phyloP scores from a whole-genome alignment of 116 monocot genomes.

The Phalaenopsis hybrid region DNA sequence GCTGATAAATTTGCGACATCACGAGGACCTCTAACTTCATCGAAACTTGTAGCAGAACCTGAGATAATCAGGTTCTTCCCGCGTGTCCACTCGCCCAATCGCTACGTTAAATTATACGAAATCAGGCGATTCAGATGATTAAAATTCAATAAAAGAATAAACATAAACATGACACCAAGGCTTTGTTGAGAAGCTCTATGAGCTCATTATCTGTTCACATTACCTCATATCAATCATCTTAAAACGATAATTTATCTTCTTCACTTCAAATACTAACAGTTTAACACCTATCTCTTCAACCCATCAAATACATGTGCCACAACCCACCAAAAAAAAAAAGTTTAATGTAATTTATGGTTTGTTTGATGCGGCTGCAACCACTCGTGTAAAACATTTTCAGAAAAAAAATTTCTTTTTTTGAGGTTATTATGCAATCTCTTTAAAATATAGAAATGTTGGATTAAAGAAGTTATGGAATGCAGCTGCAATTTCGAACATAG shows the following conservation, averaged over 20 bases:
- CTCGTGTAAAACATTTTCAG: no score
- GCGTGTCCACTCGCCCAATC: slow-evolving; percentile 67
- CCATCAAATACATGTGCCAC: background rate
- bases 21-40: slow-evolving; percentile 79
- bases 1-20: slow-evolving; percentile 60
- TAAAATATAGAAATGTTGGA: no score
- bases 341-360: background rate
- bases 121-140: background rate
- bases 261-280: background rate
- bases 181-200: background rate
- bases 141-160: background rate
- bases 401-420: no score
- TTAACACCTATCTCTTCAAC: no score
- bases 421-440: no score
- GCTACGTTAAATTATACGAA: slow-evolving; percentile 24
- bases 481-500: no score
- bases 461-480: no score
- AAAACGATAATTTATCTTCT: background rate
- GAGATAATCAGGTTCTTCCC: slow-evolving; percentile 89
- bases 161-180: background rate
- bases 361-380: no score
- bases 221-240: background rate
- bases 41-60: slow-evolving; percentile 60
- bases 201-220: background rate
- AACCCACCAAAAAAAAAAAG: background rate